Base-by-base conservation (phyloP, 2,329 filamentous ascomycete genomes). In the Hymenoscyphus albidus region DNA sequence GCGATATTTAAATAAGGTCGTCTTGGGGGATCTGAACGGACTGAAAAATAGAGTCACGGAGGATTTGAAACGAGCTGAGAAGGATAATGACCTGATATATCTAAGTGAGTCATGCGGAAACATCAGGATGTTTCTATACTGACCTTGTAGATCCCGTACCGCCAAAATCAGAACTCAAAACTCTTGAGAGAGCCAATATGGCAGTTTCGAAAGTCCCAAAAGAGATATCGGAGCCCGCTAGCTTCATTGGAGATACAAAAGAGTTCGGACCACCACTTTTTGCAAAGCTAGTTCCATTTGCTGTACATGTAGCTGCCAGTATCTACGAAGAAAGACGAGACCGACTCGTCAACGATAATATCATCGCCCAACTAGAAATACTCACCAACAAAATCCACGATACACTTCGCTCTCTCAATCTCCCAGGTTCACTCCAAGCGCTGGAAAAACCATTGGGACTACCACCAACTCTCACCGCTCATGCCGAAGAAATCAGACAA, bases 81-180 rank as follows among this genome's bases (percentile, higher is more conserved):
- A 92, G 76, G 95, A 99, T 74, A 99, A 99, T 70, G 94, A 99
- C 75, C 82, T 96, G 71, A 97, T 99, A 16, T 99, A 97, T 75
- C 80, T 98, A 2, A 85, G 88, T 88, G 78, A 70, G 84, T 77
- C n/a, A 38, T 32, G 5, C 1, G 6, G 13, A 31, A 31, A 12
- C 6, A 38, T 58, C 2, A 13, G 13, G 18, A 22, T 5, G 44
- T 13, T 27, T 31, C 9, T 65, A 42, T 61, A 65, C 78, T 81
- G 70, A 80, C 70, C 58, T 51, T 57, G 16, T 70, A 85, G 83
- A 90, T 61, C 84, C 90, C 0, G 92, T 98, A 0, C 92, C 94
- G 2, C 87, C 92, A 12, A 97, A 97, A 73, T 87, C 92, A 3
- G 93, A 97, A 73, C 83, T 99, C 56, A 93, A 89, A 76, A 85